These are phyloP conservation scores for Pseudofabraea citricarpa DNA, from an alignment of 2,329 filamentous ascomycete species.

Conservation along the genomic window DNA sequence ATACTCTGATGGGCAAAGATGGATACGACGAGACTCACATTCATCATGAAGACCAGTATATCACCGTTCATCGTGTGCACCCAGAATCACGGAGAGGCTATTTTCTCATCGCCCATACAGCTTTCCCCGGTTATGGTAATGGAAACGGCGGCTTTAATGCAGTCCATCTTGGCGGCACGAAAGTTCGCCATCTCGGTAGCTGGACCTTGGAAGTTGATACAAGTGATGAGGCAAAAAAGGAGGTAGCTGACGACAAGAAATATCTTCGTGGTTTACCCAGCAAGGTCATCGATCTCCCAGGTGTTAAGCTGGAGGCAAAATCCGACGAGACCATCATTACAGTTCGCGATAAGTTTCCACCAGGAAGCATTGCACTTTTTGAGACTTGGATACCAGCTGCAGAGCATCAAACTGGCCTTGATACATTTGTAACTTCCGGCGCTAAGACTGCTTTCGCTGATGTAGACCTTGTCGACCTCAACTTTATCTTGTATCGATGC, in stretches of 20 bases:
- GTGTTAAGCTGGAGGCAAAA: constrained; percentile 67
- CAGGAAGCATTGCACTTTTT: constrained; percentile 90
- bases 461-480: constrained; percentile 76
- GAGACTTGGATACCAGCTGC: constrained; percentile 92
- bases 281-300: constrained; percentile 67
- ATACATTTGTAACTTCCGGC: constrained; percentile 80
- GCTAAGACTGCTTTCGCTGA: constrained; percentile 73
- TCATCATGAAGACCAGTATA: constrained; percentile 92
- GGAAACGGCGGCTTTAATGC: constrained; percentile 77
- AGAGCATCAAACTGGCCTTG: constrained; percentile 77
- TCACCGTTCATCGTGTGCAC: constrained; percentile 93
- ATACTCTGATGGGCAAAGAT: constrained; percentile 92
- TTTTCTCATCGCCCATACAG: constrained; percentile 93
- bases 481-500: constrained; percentile 86
- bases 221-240: constrained; percentile 62
- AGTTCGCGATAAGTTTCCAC: constrained; percentile 78
- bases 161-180: constrained; percentile 77
- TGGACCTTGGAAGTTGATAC: constrained; percentile 90
- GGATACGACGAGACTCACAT: constrained; percentile 94
- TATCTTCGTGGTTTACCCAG: constrained; percentile 80
- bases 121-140: constrained; percentile 85
- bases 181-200: constrained; percentile 78
- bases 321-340: constrained; percentile 74
- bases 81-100: constrained; percentile 89
- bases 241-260: constrained; percentile 63